Base-by-base conservation (phyloP, 495 filamentous ascomycete genomes). In the Lepraria neglecta region DNA sequence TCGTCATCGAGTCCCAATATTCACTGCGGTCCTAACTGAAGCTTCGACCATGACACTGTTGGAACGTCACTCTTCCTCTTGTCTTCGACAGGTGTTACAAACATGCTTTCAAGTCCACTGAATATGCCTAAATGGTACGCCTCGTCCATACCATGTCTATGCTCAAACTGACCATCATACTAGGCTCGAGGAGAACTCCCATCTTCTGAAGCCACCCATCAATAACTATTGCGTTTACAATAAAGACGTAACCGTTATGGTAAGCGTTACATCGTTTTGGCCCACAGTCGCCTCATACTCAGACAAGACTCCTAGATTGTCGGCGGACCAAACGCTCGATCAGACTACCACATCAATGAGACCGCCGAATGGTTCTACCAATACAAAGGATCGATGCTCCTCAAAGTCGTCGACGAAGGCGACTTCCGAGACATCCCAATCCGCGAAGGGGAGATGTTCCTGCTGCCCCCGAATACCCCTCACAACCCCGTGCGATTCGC, bases 351-450 rank as follows among this genome's bases (percentile, higher is more conserved):
- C 80, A 95, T 98, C 78, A 98, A 98, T 77, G 77, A 85, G 56
- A 98, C 94, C 0, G 85, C 94, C 7, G 94, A 98, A 69, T 97
- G 91, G 84, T 98, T 97, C 82, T 98, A 95, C 80, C 92, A 97
- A 71, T 88, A 96, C 78, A 83, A 84, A 60, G 94, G 94, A 53
- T 83, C 83, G 30, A 96, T 98, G 94, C 78, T 97, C 21, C 85
- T 98, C 54, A 95, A 95, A 69, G 89, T 94, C 3, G 91, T 97
- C 38, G 83, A 87, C 59, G 72, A 72, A 4, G 77, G 77, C 30
- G 72, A 75, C 12, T 95, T 95, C 74, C 79, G 82, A 59, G 94
- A 98, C 72, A 86, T 98, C 58, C 79, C 86, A 52, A 95, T 98
- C 70, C 79, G 84, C 65, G 92, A 98, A 75, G 92, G 92, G 58